Percentiles rank a stretch among this genome's conserved stretches.
Evolutionary conservation across 192 early-diverging fungal species (phyloP).

Genomic region (Gamsiella multidivaricata): DNA sequence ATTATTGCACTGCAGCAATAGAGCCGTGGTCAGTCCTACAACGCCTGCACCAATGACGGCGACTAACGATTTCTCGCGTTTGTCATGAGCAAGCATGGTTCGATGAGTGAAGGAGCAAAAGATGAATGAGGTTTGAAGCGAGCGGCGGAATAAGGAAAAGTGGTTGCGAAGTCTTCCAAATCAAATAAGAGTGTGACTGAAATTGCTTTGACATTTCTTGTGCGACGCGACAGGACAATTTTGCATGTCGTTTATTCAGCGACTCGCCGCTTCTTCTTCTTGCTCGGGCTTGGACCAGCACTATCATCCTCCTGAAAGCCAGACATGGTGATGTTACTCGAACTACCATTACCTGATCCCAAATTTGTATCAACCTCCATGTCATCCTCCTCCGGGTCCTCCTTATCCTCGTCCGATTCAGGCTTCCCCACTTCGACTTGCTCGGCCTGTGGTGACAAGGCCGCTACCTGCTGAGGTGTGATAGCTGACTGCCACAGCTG

Average conservation of each 20-base stretch:
- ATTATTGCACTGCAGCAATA: constrained; percentile 68
- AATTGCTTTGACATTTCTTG: no score
- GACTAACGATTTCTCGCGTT: constrained; percentile 26
- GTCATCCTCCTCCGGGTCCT: not conserved
- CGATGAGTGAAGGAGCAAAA: not conserved
- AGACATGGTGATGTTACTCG: not conserved
- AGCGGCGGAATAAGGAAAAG: not conserved
- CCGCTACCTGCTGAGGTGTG: not conserved
- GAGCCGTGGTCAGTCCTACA: constrained; percentile 75
- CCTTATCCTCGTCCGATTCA: not conserved
- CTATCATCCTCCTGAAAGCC: not conserved
- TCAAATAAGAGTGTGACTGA: no score
- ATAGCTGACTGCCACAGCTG: constrained; percentile 16
- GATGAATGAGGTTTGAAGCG: no score
- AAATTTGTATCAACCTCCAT: constrained; percentile 14
- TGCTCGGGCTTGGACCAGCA: no score
- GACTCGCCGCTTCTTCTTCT: no score
- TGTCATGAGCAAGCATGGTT: constrained; percentile 14
- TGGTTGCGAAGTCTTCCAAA: not conserved
- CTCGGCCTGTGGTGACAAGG: not conserved
- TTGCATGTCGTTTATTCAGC: no score
- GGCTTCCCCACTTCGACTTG: not conserved
- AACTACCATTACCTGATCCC: not conserved
- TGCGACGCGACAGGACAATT: no score
- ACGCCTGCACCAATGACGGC: constrained; percentile 83